Base-by-base conservation (phyloP, 371 early-diverging fungal species). In the Vairimorpha ceranae region DNA sequence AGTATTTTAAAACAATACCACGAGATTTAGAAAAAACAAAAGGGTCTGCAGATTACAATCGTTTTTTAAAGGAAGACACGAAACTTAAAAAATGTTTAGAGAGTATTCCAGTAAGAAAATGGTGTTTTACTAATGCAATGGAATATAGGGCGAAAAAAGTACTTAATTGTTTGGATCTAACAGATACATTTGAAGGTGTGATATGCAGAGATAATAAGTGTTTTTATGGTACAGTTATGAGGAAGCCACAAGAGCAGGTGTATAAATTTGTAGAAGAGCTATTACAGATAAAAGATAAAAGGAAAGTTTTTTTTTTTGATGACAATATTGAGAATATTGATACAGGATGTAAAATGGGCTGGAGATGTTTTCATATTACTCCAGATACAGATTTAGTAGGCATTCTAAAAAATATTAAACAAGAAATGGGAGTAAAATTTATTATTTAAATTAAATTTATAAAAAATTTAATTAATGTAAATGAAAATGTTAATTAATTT, bases 281-380 rank as follows among this genome's bases (percentile, higher is more conserved):
- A 29, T 33, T 78, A 17, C 35, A 52, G 3, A 69, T 75, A 35
- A 56, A 29, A 29, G 35, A 25, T 10, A 36, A 36, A 58, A 29
- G 63, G 27, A 70, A 72, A n/a, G 58, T 78, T 33, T 46, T 58
- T 27, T 78, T 78, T 48, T 75, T 78, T 51, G 79, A 78, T 36
- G 79, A 78, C 54, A 35, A 36, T 21, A 21, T 33, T 2, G 72
- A 29, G 3, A 78, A 78, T 52, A 67, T 78, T 33, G 19, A 12
- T 27, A 51, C 29, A 17, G 79, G 74, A 10, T 48, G 15, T 4
- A 36, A 46, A 33, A 12, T 54, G 3, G 79, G 79, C 12, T 78
- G 79, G 79, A 73, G 21, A 7, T 2, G 25, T 8, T 8, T 61
- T 36, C 3, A n/a, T 2, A 19, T 61, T 12, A 19, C 17, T 2